Percentiles rank a stretch among this genome's conserved stretches.
Conservation (phyloP, 2,329 filamentous ascomycete species). For the Aspergillus ochraceoroseus region DNA sequence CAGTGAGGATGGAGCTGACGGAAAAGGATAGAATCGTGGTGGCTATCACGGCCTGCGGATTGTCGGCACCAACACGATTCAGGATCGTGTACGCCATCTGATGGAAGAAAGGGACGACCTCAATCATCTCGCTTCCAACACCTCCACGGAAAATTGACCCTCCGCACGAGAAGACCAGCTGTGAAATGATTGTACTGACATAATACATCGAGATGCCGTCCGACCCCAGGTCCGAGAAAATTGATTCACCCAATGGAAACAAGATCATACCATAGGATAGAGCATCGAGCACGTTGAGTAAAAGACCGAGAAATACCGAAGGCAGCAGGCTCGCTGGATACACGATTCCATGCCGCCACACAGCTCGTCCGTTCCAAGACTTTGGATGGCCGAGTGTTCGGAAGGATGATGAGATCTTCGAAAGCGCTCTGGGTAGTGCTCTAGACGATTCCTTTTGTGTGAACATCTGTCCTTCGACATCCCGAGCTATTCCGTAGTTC, state of each 20-base stretch:
- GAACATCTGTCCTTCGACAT: constrained; percentile 30
- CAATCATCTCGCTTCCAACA: constrained; percentile 94
- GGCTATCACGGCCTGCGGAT: constrained; percentile 80
- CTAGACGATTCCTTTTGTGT: constrained; percentile 13
- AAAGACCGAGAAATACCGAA: constrained; percentile 77
- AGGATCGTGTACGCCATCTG: constrained; percentile 94
- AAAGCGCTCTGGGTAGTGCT: constrained; percentile 18
- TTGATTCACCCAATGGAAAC: constrained; percentile 80
- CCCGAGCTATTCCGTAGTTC: constrained; percentile 31
- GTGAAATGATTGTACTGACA: constrained; percentile 91
- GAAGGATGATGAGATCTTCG: constrained; percentile 22
- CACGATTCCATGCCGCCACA: constrained; percentile 62
- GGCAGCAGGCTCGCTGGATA: constrained; percentile 69
- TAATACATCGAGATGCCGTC: constrained; percentile 99
- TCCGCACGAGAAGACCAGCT: constrained; percentile 77
- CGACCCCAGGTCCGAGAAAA: constrained; percentile 80
- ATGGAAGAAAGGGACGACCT: constrained; percentile 98
- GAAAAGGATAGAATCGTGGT: constrained; percentile 92
- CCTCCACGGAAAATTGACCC: constrained; percentile 86
- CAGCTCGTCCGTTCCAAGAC: constrained; percentile 62
- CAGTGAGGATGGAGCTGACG: constrained; percentile 84
- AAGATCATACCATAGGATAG: constrained; percentile 95
- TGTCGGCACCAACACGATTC: constrained; percentile 67
- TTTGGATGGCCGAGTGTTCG: constrained; percentile 56
- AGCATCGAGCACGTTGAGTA: constrained; percentile 91